These are phyloP conservation scores for Cicer arietinum DNA, from an alignment of 306 rosid species.

Conservation along the genomic window DNA sequence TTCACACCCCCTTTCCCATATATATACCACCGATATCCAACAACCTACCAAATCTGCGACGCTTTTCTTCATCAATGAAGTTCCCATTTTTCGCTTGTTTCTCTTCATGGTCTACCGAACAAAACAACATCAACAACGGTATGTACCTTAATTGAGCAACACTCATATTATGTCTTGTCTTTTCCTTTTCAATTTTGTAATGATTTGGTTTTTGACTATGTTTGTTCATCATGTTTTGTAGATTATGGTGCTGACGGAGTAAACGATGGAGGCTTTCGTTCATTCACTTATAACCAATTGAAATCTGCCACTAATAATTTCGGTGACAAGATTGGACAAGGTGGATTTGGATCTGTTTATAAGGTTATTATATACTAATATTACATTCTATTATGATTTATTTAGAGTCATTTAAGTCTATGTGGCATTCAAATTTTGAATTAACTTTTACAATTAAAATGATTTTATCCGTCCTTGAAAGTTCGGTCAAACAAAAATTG, in stretches of 20 bases:
- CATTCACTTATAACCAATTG: slow-evolving; percentile 67
- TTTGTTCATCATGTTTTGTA: neutral
- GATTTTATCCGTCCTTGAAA: too few relatives aligned
- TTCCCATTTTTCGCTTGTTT: slow-evolving; percentile 28
- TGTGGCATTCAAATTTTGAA: too few relatives aligned
- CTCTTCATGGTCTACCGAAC: slow-evolving; percentile 27
- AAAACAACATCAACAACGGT: slow-evolving; percentile 18
- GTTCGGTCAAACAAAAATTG: too few relatives aligned
- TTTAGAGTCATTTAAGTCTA: too few relatives aligned
- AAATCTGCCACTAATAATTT: slow-evolving; percentile 67
- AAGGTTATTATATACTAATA: slow-evolving; percentile 57
- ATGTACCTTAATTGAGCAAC: neutral
- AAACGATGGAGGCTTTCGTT: slow-evolving; percentile 59
- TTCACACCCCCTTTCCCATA: neutral
- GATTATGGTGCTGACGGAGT: slow-evolving; percentile 44
- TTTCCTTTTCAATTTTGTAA: neutral
- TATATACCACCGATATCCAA: neutral
- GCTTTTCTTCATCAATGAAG: slow-evolving; percentile 33
- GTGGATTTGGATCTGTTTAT: slow-evolving; percentile 84
- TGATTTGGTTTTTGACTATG: neutral
- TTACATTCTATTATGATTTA: slow-evolving; percentile 3
- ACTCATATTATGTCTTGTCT: neutral
- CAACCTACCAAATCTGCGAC: neutral
- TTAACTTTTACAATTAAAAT: too few relatives aligned
- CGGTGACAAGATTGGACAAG: slow-evolving; percentile 72